Conservation (phyloP, 805 yeast genomes). For the Metschnikowia cubensis region DNA sequence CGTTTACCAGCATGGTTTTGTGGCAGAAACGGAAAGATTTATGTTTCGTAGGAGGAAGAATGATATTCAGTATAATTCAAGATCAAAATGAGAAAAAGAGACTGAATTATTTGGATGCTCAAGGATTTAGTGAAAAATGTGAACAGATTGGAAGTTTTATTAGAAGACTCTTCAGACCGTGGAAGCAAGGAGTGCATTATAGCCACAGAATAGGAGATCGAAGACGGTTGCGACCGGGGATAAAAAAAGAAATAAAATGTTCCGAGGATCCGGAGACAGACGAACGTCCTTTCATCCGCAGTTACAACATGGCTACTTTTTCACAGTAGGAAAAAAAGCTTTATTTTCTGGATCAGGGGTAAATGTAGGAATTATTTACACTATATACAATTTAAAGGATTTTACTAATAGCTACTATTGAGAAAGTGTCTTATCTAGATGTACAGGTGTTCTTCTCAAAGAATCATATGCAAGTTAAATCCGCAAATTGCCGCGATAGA, state of each 20-base stretch:
- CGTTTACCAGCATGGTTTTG: not conserved
- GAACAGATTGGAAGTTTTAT: not conserved
- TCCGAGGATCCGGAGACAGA: conserved; percentile 1
- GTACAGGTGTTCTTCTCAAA: not conserved
- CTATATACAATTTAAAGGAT: not conserved
- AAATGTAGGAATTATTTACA: not conserved
- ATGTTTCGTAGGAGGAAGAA: not conserved
- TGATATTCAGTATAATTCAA: not conserved
- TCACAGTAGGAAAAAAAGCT: not conserved
- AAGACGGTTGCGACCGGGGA: conserved; percentile 4
- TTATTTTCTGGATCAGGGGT: not conserved
- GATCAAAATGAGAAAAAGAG: not conserved
- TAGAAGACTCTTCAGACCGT: not conserved
- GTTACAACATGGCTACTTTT: not conserved
- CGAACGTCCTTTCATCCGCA: not conserved
- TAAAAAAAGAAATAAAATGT: conserved; percentile 2
- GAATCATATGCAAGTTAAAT: conserved; percentile 3
- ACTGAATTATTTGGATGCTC: not conserved
- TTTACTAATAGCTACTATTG: not conserved
- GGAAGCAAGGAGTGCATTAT: conserved; percentile 6
- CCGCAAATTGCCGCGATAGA: not conserved
- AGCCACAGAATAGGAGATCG: conserved; percentile 3
- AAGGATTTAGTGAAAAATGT: not conserved
- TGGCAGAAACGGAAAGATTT: not conserved
- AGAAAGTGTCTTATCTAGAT: not conserved